Evolutionary conservation across 1,284 basidiomycete species (phyloP), one percentile per base, ranked within the genome.

Genomic region (Sporisorium reilianum): DNA sequence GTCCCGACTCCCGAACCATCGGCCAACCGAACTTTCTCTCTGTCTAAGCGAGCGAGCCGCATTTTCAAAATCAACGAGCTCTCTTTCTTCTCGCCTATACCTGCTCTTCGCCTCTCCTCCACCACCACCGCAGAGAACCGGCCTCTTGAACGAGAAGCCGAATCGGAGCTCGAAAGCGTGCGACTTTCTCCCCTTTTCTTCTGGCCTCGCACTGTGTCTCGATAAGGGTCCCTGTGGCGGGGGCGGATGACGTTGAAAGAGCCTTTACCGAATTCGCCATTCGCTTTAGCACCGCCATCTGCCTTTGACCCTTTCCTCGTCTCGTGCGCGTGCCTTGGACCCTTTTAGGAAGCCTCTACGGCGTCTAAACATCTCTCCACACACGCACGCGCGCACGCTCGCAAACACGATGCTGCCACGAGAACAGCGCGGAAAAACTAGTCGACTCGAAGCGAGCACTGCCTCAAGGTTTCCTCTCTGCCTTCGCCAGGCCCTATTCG

Each of bases 131-230:
- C 46, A n/a, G 10, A 48, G 18, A 2, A 20, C 22, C n/a, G 48
- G n/a, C 30, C 48, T 49, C 30, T 34, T 28, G 25, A 7, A 26
- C 9, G 26, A 16, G 48, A 11, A 34, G 48, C 48, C 28, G 48
- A 49, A 49, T 49, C 48, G 48, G 48, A 49, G 48, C 30, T 49
- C 30, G 46, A 49, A 49, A 49, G 46, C 46, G 46, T 32, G 46
- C 26, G 46, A 49, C 28, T 8, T 22, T 42, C 23, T 42, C 10
- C 9, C 14, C 14, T 18, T 42, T 42, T 23, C 18, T 45, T 28
- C 12, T 28, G 20, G 45, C 18, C 45, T n/a, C 16, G 14, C 14
- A 38, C 14, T n/a, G n/a, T n/a, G n/a, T n/a, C 36, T 38, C 36
- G 18, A 14, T 11, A 18, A 38, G 12, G 28, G 11, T 30, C 45